Conservation (phyloP, 176 grass and related monocot species). For the Thinopyrum elongatum region DNA sequence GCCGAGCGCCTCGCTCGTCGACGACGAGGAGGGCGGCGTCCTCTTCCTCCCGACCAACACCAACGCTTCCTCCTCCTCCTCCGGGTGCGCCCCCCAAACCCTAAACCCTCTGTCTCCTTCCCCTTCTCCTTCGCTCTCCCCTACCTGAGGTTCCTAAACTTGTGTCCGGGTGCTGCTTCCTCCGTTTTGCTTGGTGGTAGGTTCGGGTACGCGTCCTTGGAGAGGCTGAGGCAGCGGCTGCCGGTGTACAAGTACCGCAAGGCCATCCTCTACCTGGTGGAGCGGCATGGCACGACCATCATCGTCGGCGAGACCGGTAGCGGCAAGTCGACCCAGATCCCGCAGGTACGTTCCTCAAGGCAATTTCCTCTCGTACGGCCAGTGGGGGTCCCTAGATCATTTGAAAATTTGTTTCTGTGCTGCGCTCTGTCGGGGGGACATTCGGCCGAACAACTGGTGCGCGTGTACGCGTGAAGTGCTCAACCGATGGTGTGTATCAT, state of each 20-base stretch:
- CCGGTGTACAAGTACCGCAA: conserved; percentile 88
- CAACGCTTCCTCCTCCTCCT: conserved; percentile 56
- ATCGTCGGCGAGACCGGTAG: conserved; percentile 91
- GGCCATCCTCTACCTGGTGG: conserved; percentile 86
- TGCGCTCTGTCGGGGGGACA: background rate
- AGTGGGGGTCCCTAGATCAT: background rate
- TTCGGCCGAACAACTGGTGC: conserved; percentile 33
- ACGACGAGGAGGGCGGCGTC: conserved; percentile 85
- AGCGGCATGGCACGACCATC: conserved; percentile 80
- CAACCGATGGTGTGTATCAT: background rate
- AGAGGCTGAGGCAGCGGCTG: conserved; percentile 73
- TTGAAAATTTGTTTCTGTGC: background rate
- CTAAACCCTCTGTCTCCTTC: conserved; percentile 19
- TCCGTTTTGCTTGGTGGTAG: conserved; percentile 19
- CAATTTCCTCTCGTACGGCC: background rate
- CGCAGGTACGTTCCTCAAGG: conserved; percentile 52
- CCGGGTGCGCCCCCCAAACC: conserved; percentile 52
- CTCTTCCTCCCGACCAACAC: conserved; percentile 51
- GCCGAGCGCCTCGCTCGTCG: conserved; percentile 68
- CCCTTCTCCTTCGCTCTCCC: background rate
- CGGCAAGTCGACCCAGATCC: conserved; percentile 95
- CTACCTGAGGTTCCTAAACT: background rate
- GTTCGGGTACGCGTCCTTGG: conserved; percentile 63
- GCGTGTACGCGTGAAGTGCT: background rate
- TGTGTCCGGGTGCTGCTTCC: background rate